Conservation (phyloP, 2,329 filamentous ascomycete species). For the Dactylellina sp. region DNA sequence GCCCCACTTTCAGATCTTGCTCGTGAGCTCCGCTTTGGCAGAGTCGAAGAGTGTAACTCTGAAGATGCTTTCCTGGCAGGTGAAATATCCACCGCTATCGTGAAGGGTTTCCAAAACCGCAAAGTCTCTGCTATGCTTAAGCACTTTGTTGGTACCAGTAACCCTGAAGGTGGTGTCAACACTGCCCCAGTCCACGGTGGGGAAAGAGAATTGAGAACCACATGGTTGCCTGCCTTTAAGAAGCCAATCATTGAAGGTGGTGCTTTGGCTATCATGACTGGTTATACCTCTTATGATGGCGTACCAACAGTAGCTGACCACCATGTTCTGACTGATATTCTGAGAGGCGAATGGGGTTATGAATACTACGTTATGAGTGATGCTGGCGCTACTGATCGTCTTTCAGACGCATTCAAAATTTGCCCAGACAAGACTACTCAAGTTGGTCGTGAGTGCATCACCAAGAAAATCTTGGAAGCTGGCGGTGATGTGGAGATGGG, state of each 20-base stretch:
- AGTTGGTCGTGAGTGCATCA: slow-evolving; percentile 61
- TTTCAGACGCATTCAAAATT: slow-evolving; percentile 69
- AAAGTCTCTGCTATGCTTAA: slow-evolving; percentile 79
- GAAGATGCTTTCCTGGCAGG: slow-evolving; percentile 77
- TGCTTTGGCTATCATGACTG: slow-evolving; percentile 77
- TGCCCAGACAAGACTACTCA: slow-evolving; percentile 70
- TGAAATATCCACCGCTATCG: slow-evolving; percentile 73
- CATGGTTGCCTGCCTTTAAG: slow-evolving; percentile 73
- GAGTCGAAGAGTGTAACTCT: slow-evolving; percentile 79
- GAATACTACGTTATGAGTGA: slow-evolving; percentile 72
- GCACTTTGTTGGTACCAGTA: slow-evolving; percentile 77
- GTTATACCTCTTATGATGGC: slow-evolving; percentile 80
- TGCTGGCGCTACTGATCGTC: slow-evolving; percentile 73
- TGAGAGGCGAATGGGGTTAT: slow-evolving; percentile 79
- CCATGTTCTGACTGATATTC: slow-evolving; percentile 75
- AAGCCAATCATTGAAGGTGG: slow-evolving; percentile 77
- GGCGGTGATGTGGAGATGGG: slow-evolving; percentile 83
- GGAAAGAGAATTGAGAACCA: slow-evolving; percentile 70
- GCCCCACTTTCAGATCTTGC: slow-evolving; percentile 78
- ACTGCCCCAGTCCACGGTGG: slow-evolving; percentile 72
- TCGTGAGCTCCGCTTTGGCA: slow-evolving; percentile 76
- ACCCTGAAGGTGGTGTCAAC: slow-evolving; percentile 79
- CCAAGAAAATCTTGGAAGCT: slow-evolving; percentile 73
- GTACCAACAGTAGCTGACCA: slow-evolving; percentile 75
- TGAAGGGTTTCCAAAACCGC: slow-evolving; percentile 72